phyloP scores from a whole-genome alignment of 805 yeast species.

The Candida ascalaphidarum region DNA sequence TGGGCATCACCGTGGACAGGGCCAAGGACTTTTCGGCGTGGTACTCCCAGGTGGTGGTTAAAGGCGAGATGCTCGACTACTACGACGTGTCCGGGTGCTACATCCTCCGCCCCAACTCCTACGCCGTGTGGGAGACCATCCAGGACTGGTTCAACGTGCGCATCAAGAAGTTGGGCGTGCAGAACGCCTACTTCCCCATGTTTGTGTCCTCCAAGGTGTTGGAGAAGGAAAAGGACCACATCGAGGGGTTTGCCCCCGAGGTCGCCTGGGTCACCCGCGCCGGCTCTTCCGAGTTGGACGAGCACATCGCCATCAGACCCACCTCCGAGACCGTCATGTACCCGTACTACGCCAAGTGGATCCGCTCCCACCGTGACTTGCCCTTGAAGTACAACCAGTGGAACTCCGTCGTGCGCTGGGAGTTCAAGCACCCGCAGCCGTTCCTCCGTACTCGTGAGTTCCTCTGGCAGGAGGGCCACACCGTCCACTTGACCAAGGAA shows the following conservation, averaged over 20 bases:
- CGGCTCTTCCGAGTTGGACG: constrained; percentile 89
- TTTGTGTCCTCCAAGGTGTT: constrained; percentile 87
- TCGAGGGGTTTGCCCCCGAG: constrained; percentile 99
- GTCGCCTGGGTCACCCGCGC: constrained; percentile 99
- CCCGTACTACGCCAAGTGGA: constrained; percentile 99
- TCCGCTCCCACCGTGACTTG: constrained; percentile 95
- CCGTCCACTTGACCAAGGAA: constrained; percentile 82
- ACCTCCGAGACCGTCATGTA: constrained; percentile 99
- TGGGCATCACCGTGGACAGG: constrained; percentile 95
- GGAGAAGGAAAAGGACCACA: constrained; percentile 96
- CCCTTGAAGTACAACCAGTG: constrained; percentile 96
- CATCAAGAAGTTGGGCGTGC: constrained; percentile 85
- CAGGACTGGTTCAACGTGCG: constrained; percentile 76
- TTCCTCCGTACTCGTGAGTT: constrained; percentile 98
- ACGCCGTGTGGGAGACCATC: constrained; percentile 88
- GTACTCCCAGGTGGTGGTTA: constrained; percentile 94
- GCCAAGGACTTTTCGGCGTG: constrained; percentile 88
- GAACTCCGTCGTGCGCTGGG: constrained; percentile 99
- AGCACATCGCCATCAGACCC: constrained; percentile 98
- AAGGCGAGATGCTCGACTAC: constrained; percentile 97
- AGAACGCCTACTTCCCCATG: constrained; percentile 97
- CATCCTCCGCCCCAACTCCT: constrained; percentile 93
- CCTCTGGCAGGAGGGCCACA: constrained; percentile 99
- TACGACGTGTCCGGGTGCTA: constrained; percentile 99
- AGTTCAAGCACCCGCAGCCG: constrained; percentile 99